phyloP scores from a whole-genome alignment of 1,139 yeast genomes.

The Saccharomyces pastorianus region DNA sequence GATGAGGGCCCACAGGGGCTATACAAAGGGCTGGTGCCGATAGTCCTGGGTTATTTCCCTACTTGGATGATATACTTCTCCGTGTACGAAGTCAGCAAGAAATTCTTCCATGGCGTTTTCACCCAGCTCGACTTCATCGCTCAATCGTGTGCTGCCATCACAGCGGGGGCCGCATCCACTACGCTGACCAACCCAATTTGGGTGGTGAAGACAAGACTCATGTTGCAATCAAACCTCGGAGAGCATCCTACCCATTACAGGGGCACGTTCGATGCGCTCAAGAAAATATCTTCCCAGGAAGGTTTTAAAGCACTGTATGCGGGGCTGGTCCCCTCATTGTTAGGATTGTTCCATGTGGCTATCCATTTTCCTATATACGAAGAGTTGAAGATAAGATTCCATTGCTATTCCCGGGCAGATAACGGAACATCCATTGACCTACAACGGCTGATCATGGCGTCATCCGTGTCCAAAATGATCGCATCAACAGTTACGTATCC shows the following conservation, averaged over 20 bases:
- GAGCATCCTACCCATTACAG: conserved; percentile 42
- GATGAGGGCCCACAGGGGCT: conserved; percentile 82
- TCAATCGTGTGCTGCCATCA: conserved; percentile 73
- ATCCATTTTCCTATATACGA: conserved; percentile 97
- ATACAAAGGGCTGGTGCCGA: conserved; percentile 85
- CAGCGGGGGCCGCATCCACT: conserved; percentile 85
- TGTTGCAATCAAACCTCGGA: conserved; percentile 58
- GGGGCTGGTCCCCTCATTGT: conserved; percentile 82
- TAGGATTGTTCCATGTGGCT: conserved; percentile 90
- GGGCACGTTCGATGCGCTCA: conserved; percentile 79
- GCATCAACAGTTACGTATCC: conserved; percentile 91
- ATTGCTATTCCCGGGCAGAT: conserved; percentile 13
- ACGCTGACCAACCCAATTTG: conserved; percentile 78
- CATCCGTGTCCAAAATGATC: conserved; percentile 75
- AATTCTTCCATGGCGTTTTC: conserved; percentile 37
- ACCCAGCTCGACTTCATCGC: conserved; percentile 42
- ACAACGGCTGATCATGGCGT: conserved; percentile 56
- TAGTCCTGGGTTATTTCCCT: conserved; percentile 86
- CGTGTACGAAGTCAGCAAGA: conserved; percentile 74
- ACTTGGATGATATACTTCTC: conserved; percentile 96
- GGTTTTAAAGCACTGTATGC: conserved; percentile 81
- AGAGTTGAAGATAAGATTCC: conserved; percentile 50
- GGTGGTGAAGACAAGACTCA: conserved; percentile 66
- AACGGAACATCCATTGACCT: conserved; percentile 23
- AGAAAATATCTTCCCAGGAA: conserved; percentile 67